Evolutionary conservation across 371 early-diverging fungal genomes (phyloP).

Genomic region (Apophysomyces sp.): DNA sequence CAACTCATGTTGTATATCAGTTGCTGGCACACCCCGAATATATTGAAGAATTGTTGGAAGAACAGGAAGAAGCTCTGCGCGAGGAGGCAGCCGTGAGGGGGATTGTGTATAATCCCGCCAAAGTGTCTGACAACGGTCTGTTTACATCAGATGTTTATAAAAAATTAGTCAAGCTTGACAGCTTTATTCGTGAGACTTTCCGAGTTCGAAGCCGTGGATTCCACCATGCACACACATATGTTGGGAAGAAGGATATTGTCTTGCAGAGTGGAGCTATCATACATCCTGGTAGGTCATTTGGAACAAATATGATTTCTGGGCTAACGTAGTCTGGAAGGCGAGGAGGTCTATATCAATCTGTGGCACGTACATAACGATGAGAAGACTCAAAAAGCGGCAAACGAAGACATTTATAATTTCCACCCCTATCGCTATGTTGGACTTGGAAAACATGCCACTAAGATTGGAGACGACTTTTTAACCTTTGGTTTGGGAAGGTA

Average conservation of each 20-base stretch:
- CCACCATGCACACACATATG: slow-evolving; percentile 26
- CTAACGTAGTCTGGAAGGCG: no score
- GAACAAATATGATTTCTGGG: no score
- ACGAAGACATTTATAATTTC: slow-evolving; percentile 27
- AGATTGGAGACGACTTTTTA: slow-evolving; percentile 35
- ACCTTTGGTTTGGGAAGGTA: slow-evolving; percentile 57
- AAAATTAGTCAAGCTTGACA: slow-evolving; percentile 46
- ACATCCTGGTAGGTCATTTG: slow-evolving; percentile 41
- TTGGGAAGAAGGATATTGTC: slow-evolving; percentile 19
- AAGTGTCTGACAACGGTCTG: background rate
- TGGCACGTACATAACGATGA: slow-evolving; percentile 17
- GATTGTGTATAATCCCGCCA: background rate
- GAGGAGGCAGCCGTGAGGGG: slow-evolving; percentile 12
- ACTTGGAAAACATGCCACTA: slow-evolving; percentile 32
- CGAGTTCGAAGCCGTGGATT: slow-evolving; percentile 23
- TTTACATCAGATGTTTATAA: slow-evolving; percentile 30
- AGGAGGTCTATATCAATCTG: slow-evolving; percentile 27
- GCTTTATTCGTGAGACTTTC: slow-evolving; percentile 46
- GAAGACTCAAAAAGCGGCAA: slow-evolving; percentile 15
- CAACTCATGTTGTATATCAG: slow-evolving; percentile 33
- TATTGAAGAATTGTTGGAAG: slow-evolving; percentile 31
- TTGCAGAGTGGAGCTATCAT: slow-evolving; percentile 43
- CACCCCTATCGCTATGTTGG: slow-evolving; percentile 48
- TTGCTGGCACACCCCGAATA: slow-evolving; percentile 41
- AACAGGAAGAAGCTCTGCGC: slow-evolving; percentile 32